These are phyloP conservation scores for Ogataea trehaloabstinens DNA, from an alignment of 805 yeast genomes.

Conservation along the genomic window DNA sequence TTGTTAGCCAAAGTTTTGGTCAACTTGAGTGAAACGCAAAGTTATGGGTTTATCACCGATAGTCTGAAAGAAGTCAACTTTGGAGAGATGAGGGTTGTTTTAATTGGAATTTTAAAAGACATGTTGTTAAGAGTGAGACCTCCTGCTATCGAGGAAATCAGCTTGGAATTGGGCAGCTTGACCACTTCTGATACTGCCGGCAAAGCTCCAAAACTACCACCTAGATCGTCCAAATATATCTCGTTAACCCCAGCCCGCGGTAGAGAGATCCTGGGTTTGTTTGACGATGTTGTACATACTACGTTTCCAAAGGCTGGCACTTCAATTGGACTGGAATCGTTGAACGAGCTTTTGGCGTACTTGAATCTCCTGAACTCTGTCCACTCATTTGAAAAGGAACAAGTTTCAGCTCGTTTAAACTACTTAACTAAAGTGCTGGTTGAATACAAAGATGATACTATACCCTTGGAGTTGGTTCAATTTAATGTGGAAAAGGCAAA, in stretches of 20 bases:
- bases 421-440: conserved; percentile 1
- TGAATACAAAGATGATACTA: not conserved
- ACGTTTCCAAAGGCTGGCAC: conserved; percentile 27
- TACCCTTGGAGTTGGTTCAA: conserved; percentile 14
- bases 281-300: conserved; percentile 37
- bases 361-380: conserved; percentile 46
- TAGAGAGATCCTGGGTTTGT: conserved; percentile 41
- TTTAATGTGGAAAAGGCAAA: conserved; percentile 23
- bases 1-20: conserved; percentile 64
- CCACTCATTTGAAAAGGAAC: conserved; percentile 9
- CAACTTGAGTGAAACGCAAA: conserved; percentile 49
- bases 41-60: conserved; percentile 62
- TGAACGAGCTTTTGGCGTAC: conserved; percentile 51
- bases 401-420: conserved; percentile 4
- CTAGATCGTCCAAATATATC: conserved; percentile 39
- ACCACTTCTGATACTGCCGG: not conserved
- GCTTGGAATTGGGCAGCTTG: not conserved
- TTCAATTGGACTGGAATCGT: conserved; percentile 12
- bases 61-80: conserved; percentile 63
- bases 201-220: conserved; percentile 37
- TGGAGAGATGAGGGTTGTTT: conserved; percentile 54
- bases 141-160: not conserved
- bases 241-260: conserved; percentile 41
- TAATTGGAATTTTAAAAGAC: conserved; percentile 69
- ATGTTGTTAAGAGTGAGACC: conserved; percentile 42